Evolutionary conservation across 768 basidiomycete genomes (phyloP), one percentile per base, ranked within the genome.

Genomic region (Tricholoma matsutake): DNA sequence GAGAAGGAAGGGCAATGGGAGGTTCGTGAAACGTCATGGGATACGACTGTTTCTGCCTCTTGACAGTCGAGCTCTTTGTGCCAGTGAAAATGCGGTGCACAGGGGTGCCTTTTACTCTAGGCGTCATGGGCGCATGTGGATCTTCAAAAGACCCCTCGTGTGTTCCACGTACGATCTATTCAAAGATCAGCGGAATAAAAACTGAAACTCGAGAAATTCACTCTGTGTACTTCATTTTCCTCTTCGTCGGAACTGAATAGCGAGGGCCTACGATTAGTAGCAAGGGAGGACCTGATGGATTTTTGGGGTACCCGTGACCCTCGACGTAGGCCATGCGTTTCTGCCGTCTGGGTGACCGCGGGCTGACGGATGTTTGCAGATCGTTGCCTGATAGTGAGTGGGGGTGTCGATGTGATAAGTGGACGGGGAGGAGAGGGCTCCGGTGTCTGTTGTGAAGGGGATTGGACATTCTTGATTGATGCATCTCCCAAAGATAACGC

Each of bases 51-150:
- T 71, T 65, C 9, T 61, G 58, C 54, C 61, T 61, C 37, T 58
- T 70, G 53, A 57, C 63, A 2, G 62, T 57, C 18, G 68, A 67
- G 32, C 71, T 18, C 64, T 43, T 61, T 18, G 62, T 57, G 18
- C 72, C 69, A 8, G 72, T 73, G 64, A 71, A 73, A 18, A 76
- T 73, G 45, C 73, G 68, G 56, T 72, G 71, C 18, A 69, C 59
- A n/a, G 54, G 45, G 22, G 65, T 68, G 11, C 32, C 25, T 41
- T 65, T 68, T n/a, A 65, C 43, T 37, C 61, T 65, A 32, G 64
- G 63, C 1, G 73, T 69, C 18, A 57, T 66, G 45, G 51, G 60
- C n/a, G 56, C 65, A 54, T 34, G 61, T 41, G 56, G 58, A 51
- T 60, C 64, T 58, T 60, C 68, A 63, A 29, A 71, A 2, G 62